These are phyloP conservation scores for Pinus tabuliformis DNA, from an alignment of 75 land plant genomes.

Conservation along the genomic window DNA sequence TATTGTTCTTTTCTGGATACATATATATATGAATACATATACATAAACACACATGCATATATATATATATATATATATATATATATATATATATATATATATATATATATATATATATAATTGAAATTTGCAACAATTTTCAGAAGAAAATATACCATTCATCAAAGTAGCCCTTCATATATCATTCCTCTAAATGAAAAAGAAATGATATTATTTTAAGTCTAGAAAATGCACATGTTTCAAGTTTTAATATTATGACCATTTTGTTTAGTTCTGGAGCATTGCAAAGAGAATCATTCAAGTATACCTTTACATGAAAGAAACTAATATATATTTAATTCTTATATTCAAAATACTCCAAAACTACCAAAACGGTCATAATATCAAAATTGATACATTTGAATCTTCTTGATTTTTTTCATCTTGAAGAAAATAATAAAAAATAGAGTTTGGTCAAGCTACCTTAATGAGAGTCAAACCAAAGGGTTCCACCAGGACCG, in stretches of 20 bases:
- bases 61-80: too few relatives aligned
- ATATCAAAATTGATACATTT: neutral
- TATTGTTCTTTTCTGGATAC: too few relatives aligned
- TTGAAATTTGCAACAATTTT: neutral
- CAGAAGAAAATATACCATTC: neutral
- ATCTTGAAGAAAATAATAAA: neutral
- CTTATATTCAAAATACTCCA: neutral
- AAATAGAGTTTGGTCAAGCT: neutral
- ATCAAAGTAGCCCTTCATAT: neutral
- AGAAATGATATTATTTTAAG: neutral
- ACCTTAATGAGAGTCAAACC: slow-evolving; percentile 94
- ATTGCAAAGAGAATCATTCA: neutral
- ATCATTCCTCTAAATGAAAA: neutral
- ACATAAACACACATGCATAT: too few relatives aligned
- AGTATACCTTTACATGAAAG: too few relatives aligned
- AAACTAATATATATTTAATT: too few relatives aligned
- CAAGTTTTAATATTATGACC: neutral
- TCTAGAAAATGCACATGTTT: neutral
- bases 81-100: too few relatives aligned
- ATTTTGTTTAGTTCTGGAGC: neutral
- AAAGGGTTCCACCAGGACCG: slow-evolving; percentile 95
- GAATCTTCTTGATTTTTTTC: neutral
- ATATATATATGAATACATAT: too few relatives aligned
- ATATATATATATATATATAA: too few relatives aligned
- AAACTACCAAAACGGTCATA: too few relatives aligned